phyloP scores from a whole-genome alignment of 2,329 filamentous ascomycete species.

The Coleophoma eucalyptorum region DNA sequence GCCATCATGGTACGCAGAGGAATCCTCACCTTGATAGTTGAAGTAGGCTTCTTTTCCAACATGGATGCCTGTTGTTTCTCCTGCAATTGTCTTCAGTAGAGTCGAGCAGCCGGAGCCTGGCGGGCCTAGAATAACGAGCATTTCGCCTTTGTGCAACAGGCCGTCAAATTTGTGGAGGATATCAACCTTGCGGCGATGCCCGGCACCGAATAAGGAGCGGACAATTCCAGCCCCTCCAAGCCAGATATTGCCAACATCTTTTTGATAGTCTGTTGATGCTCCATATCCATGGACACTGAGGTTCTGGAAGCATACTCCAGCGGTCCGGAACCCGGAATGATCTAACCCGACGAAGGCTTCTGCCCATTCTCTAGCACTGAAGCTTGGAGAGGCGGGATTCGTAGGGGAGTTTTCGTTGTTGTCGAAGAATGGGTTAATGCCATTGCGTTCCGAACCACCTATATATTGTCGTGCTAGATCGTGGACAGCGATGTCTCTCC shows the following conservation, averaged over 20 bases:
- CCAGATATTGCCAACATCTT: slow-evolving; percentile 7
- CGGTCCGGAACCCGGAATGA: slow-evolving; percentile 1
- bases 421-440: too few relatives aligned
- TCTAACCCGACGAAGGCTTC: slow-evolving; percentile 4
- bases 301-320: slow-evolving; percentile 7
- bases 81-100: slow-evolving; percentile 51
- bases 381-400: too few relatives aligned
- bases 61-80: slow-evolving; percentile 51
- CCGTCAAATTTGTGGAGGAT: slow-evolving; percentile 61
- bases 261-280: slow-evolving; percentile 11
- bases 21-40: too few relatives aligned
- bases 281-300: slow-evolving; percentile 11
- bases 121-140: slow-evolving; percentile 63
- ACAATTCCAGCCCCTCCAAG: background rate
- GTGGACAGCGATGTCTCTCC: too few relatives aligned
- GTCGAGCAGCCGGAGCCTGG: slow-evolving; percentile 59
- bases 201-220: slow-evolving; percentile 35
- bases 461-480: too few relatives aligned
- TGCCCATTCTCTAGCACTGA: slow-evolving; percentile 4
- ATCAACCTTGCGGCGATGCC: slow-evolving; percentile 41
- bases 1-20: too few relatives aligned
- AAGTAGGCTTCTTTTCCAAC: slow-evolving; percentile 45
- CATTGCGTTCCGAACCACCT: too few relatives aligned
- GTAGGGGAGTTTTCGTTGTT: too few relatives aligned
- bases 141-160: slow-evolving; percentile 55